Percentiles rank a stretch among this genome's conserved stretches.
Conservation (phyloP, 164 flowering plant species). For the Cinnamomum chago region DNA sequence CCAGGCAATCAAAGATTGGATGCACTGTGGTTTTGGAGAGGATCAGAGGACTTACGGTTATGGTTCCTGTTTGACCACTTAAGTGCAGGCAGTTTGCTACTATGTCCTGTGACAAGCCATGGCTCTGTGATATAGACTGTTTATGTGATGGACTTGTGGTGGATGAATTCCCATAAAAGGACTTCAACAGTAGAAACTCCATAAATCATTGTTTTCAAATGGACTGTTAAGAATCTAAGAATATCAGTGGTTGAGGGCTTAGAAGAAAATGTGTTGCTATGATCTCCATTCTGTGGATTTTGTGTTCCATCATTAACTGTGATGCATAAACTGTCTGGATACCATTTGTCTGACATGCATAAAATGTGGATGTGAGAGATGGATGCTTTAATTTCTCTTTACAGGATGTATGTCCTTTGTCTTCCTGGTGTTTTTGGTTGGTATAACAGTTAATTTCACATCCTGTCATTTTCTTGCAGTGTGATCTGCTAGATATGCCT, state of each 20-base stretch:
- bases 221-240: neutral
- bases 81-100: neutral
- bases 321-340: neutral
- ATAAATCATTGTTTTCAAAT: neutral
- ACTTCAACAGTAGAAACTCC: neutral
- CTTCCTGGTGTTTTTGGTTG: neutral
- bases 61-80: neutral
- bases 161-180: neutral
- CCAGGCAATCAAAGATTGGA: no score
- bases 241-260: neutral
- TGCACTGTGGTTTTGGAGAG: no score
- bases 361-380: no score
- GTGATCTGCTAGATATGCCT: constrained; percentile 88
- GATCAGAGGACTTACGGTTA: no score
- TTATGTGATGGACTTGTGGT: neutral
- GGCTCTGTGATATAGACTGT: neutral
- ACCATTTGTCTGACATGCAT: neutral
- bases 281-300: neutral
- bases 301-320: neutral
- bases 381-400: no score
- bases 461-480: constrained; percentile 38
- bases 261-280: neutral
- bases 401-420: neutral
- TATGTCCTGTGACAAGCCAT: neutral
- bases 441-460: neutral